These are phyloP conservation scores for Arabidopsis hybrid DNA, from an alignment of 441 rosid genomes.

Conservation along the genomic window DNA sequence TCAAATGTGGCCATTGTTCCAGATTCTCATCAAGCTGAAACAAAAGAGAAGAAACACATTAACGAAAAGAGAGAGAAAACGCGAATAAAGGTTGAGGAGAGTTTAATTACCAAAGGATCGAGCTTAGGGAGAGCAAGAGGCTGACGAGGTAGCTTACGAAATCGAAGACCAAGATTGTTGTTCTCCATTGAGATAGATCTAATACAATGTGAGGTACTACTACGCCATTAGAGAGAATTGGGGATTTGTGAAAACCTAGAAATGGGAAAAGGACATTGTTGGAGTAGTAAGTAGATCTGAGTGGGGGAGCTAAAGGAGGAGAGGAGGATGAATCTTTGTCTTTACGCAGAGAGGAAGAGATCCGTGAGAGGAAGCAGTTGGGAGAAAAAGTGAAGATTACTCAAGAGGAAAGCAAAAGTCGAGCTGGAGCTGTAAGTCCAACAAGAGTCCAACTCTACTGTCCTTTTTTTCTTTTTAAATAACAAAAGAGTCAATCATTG, in stretches of 20 bases:
- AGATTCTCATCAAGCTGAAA: constrained; percentile 86
- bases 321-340: constrained; percentile 46
- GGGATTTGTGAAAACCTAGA: constrained; percentile 22
- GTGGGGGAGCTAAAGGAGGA: constrained; percentile 12
- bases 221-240: background rate
- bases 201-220: constrained; percentile 5
- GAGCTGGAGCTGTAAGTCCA: constrained; percentile 44
- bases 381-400: constrained; percentile 19
- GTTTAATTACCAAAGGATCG: constrained; percentile 69
- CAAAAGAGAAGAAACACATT: background rate
- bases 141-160: constrained; percentile 79
- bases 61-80: too few relatives aligned
- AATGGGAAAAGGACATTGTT: constrained; percentile 9
- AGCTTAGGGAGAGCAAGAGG: constrained; percentile 71
- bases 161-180: constrained; percentile 68
- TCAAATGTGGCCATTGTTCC: constrained; percentile 98
- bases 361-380: constrained; percentile 49
- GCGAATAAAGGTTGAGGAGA: too few relatives aligned
- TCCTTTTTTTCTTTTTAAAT: background rate
- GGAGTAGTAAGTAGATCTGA: constrained; percentile 34
- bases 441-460: constrained; percentile 37
- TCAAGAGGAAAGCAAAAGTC: background rate
- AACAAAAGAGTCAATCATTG: constrained; percentile 20
- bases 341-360: constrained; percentile 48
- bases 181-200: constrained; percentile 49